Evolutionary conservation across 2,329 filamentous ascomycete genomes (phyloP).

Genomic region (Venturia asperata): DNA sequence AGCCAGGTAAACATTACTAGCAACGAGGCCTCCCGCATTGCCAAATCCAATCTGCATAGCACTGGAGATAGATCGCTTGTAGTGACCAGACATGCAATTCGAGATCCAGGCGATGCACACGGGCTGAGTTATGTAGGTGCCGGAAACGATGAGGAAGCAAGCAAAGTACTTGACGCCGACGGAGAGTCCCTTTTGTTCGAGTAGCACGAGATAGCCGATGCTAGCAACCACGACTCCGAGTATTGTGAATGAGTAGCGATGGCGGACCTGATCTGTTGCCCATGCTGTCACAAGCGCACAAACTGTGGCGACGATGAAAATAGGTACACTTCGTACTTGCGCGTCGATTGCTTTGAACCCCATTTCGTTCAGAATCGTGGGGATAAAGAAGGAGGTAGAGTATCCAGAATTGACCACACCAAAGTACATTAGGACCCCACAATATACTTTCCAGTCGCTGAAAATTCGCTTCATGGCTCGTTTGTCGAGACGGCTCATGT

Average conservation of each 20-base stretch:
- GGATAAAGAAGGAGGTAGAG: conserved; percentile 37
- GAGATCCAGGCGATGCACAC: conserved; percentile 50
- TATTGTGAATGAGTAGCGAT: conserved; percentile 50
- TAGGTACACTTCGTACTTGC: conserved; percentile 34
- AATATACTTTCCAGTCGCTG: conserved; percentile 42
- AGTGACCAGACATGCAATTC: conserved; percentile 52
- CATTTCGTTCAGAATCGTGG: conserved; percentile 37
- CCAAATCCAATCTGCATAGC: conserved; percentile 41
- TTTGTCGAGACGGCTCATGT: conserved; percentile 49
- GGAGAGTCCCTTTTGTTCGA: conserved; percentile 42
- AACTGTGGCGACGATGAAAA: conserved; percentile 35
- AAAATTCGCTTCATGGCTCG: conserved; percentile 43
- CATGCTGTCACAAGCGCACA: conserved; percentile 38
- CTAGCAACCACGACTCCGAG: conserved; percentile 44
- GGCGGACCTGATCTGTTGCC: conserved; percentile 44
- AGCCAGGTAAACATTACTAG: conserved; percentile 45
- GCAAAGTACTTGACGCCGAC: conserved; percentile 48
- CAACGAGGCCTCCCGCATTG: conserved; percentile 38
- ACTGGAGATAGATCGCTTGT: conserved; percentile 49
- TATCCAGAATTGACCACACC: conserved; percentile 42
- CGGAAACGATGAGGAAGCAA: conserved; percentile 48
- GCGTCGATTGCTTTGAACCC: conserved; percentile 37
- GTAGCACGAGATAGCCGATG: conserved; percentile 50
- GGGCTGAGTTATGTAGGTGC: conserved; percentile 50
- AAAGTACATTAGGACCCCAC: conserved; percentile 32